Base-by-base conservation (phyloP, 1,284 basidiomycete species). In the Coriolopsis trogii region DNA sequence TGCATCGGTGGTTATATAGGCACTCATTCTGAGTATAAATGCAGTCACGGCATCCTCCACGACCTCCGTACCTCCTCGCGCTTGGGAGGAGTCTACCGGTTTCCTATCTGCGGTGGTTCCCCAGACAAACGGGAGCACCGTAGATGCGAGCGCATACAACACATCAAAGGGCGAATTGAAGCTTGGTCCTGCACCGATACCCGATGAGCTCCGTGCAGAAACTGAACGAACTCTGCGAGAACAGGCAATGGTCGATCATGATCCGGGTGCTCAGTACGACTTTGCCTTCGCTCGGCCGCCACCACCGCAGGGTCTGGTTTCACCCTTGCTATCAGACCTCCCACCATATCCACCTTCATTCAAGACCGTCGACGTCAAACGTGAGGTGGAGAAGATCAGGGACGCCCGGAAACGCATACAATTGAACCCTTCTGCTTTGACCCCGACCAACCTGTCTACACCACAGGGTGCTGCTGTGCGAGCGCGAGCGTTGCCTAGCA, bases 331-430 rank as follows among this genome's bases (percentile, higher is more conserved):
- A 47, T 67, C 80, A 18, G 94, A 97, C 53, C 73, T 95, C 30
- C 81, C 84, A 3, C 94, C 94, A 2, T 82, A 84, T 62, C 91
- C 93, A 0, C 78, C 86, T 1, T 78, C 84, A 2, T 98, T 98
- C 75, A 89, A 89, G 62, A 88, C 87, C 1, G 76, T 91, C 2
- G 97, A 99, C 67, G 83, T 99, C 21, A 89, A 91, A 67, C 80
- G 95, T 44, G 97, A 99, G 70, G 93, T 98, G 1, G 91, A 91
- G 66, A 85, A 82, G 51, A 85, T 99, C 18, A 82, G 92, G 38
- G 97, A 99, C 72, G 89, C 89, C 25, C 77, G 93, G 60, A 96
- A 94, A 71, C 84, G 92, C 59, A 95, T 98, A 68, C 81, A 89
- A 43, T 73, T 97, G 13, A 94, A 96, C 6, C 90, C 91, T 1